Evolutionary conservation across 306 rosid genomes (phyloP), one percentile per base, ranked within the genome.

Genomic region (Vicia faba): DNA sequence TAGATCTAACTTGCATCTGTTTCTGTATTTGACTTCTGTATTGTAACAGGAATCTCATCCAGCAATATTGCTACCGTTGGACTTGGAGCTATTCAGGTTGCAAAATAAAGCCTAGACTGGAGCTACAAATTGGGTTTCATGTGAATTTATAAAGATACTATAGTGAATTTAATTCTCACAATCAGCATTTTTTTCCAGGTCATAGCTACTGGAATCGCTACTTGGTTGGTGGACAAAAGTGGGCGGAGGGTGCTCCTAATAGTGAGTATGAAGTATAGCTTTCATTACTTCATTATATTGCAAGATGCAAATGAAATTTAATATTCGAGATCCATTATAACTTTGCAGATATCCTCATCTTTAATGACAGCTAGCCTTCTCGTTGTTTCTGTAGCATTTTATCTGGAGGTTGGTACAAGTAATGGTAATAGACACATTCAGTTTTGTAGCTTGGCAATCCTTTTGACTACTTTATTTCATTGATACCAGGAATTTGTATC

Each of bases 191-290:
- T 58, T 74, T 54, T 51, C 54, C 70, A 90, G 95, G 91, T 90
- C 74, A 5, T 85, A 54, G 84, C 88, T 18, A 87, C 95, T 64
- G 95, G 83, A 66, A 4, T 90, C 48, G 16, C 97, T 26, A 87
- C 95, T 9, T 87, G 97, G 95, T 78, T 90, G 83, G 82, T 79
- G 51, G 97, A 90, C 84, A 85, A 73, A 85, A 78, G 85, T 65
- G 97, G 95, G 11, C 89, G 97, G 46, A 79, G 95, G 83, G 20
- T 84, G 64, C 95, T 90, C 41, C 79, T 90, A 48, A 80, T 85
- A 51, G 97, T 90, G 45, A 19, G 91, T 74, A 60, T 64, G 36
- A 79, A 60, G 65, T 29, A 7, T 33, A 58, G 53, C 39, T 6
- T 66, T 38, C 56, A 18, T 39, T 29, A 14, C 41, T 46, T 5